phyloP scores from a whole-genome alignment of 2,329 filamentous ascomycete genomes.

The Claviceps paspali region DNA sequence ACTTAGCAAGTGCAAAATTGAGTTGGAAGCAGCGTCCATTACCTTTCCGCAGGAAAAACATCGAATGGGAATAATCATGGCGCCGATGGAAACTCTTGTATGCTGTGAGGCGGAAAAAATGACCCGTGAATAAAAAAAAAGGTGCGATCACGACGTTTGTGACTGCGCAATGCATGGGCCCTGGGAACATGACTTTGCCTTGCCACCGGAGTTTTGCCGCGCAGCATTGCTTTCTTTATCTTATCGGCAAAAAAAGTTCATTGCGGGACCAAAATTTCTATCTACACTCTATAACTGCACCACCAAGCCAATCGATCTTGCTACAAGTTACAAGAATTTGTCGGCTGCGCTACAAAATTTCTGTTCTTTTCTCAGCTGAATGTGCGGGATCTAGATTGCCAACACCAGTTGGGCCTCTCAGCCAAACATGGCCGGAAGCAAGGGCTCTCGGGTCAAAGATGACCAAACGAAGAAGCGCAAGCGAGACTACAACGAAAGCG shows the following conservation, averaged over 20 bases:
- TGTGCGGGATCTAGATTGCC: background rate
- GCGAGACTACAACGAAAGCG: slow-evolving; percentile 26
- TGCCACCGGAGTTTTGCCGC: slow-evolving; percentile 18
- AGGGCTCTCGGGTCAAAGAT: slow-evolving; percentile 18
- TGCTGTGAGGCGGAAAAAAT: background rate
- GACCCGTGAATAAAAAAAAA: no score
- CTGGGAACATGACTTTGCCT: no score
- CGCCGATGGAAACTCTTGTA: background rate
- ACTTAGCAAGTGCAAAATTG: slow-evolving; percentile 15
- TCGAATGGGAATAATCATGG: slow-evolving; percentile 95
- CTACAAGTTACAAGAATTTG: slow-evolving; percentile 2
- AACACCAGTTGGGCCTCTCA: background rate
- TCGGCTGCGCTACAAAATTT: slow-evolving; percentile 4
- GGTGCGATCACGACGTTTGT: slow-evolving; percentile 2
- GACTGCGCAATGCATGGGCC: no score
- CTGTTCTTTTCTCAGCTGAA: background rate
- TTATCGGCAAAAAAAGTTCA: slow-evolving; percentile 29
- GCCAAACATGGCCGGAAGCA: slow-evolving; percentile 20
- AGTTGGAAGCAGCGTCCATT: slow-evolving; percentile 7
- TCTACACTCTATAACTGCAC: background rate
- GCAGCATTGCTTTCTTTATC: slow-evolving; percentile 17
- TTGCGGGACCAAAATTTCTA: slow-evolving; percentile 26
- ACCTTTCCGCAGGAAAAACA: slow-evolving; percentile 99
- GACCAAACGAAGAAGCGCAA: slow-evolving; percentile 31
- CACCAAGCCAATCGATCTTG: background rate